Evolutionary conservation across 768 basidiomycete genomes (phyloP).

Genomic region (Russula abietina): DNA sequence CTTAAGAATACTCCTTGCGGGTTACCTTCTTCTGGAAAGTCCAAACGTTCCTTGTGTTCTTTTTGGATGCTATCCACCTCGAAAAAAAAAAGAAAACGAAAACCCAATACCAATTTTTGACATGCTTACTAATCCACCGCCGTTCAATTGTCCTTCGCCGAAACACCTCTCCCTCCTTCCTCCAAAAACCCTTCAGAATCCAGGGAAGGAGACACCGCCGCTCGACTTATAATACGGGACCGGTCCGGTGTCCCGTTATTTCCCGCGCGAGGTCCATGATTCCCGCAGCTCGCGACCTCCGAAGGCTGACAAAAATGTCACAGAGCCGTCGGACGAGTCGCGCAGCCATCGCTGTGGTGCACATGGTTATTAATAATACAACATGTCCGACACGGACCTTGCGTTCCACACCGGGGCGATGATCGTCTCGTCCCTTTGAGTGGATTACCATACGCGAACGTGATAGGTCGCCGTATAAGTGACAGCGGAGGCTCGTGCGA

Average conservation of each 20-base stretch:
- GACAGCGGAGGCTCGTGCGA: background rate
- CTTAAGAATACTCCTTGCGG: background rate
- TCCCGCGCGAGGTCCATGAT: background rate
- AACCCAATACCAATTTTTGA: too few species aligned
- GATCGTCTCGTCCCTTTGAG: background rate
- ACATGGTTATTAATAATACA: background rate
- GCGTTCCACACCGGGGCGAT: background rate
- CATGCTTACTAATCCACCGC: slow-evolving; percentile 8
- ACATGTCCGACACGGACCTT: background rate
- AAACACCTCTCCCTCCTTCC: background rate
- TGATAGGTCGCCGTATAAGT: background rate
- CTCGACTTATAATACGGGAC: background rate
- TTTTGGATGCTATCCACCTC: slow-evolving; percentile 4
- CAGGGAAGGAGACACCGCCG: too few species aligned
- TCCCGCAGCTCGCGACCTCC: slow-evolving; percentile 8
- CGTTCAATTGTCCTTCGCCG: background rate
- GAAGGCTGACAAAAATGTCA: slow-evolving; percentile 8
- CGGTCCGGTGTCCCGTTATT: slow-evolving; percentile 1
- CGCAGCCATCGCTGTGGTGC: background rate
- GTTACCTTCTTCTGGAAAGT: slow-evolving; percentile 4
- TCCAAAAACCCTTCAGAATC: background rate
- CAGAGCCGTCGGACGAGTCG: background rate
- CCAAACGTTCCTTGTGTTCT: slow-evolving; percentile 4
- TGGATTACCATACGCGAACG: background rate
- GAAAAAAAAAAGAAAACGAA: background rate